Percentiles rank a stretch among this genome's conserved stretches.
phyloP scores from a whole-genome alignment of 371 early-diverging fungal genomes.

The Mucor velutinosus region DNA sequence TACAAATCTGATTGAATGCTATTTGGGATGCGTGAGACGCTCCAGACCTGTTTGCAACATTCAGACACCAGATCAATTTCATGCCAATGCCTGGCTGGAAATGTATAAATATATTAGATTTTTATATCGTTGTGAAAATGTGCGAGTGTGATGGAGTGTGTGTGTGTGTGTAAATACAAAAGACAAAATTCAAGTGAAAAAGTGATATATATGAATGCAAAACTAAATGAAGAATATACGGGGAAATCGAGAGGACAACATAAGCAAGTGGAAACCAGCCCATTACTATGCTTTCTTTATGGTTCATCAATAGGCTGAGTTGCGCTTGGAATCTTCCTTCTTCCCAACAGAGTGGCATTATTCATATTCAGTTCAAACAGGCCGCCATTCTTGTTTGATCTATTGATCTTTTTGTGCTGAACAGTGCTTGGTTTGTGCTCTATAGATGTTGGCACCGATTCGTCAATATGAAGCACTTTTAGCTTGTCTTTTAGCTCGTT shows the following conservation, averaged over 20 bases:
- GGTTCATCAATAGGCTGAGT: slow-evolving; percentile 10
- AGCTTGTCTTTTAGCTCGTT: slow-evolving; percentile 11
- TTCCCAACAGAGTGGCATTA: slow-evolving; percentile 59
- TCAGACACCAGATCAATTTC: no score
- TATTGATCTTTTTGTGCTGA: slow-evolving; percentile 11
- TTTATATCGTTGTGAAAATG: neutral
- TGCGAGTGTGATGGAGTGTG: neutral
- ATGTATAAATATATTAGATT: neutral
- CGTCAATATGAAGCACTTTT: neutral
- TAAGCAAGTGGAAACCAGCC: neutral
- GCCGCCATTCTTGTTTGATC: slow-evolving; percentile 7
- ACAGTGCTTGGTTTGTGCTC: neutral
- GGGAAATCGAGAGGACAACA: neutral
- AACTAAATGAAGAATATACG: neutral
- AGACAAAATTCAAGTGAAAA: neutral
- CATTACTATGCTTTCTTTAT: neutral
- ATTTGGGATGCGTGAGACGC: no score
- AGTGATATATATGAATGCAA: neutral
- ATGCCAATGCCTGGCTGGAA: neutral
- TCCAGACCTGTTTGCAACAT: no score
- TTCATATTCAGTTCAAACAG: slow-evolving; percentile 58
- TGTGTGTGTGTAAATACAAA: neutral
- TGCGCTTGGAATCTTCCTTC: slow-evolving; percentile 43
- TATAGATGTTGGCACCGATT: neutral
- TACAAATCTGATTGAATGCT: neutral